Evolutionary conservation across 2,329 filamentous ascomycete genomes (phyloP).

Genomic region (Talaromyces albobiverticillius): DNA sequence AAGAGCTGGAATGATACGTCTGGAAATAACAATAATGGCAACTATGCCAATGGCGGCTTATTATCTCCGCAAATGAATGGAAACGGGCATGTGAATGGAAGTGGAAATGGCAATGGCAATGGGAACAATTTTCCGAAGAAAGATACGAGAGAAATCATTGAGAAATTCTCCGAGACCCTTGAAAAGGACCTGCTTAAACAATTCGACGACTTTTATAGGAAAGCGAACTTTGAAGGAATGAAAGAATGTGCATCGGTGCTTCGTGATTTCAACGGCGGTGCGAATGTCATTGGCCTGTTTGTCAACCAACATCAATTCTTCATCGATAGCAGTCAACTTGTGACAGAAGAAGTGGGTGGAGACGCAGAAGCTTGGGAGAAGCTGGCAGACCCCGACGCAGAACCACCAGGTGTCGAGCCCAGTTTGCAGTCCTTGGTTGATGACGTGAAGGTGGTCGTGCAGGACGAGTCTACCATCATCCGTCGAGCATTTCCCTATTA

Average conservation of each 20-base stretch:
- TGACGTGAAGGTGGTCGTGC: constrained; percentile 91
- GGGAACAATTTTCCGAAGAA: constrained; percentile 44
- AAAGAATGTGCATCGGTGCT: constrained; percentile 92
- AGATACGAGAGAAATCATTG: constrained; percentile 82
- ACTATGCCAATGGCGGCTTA: constrained; percentile 26
- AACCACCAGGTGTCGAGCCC: constrained; percentile 86
- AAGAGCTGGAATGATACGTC: constrained; percentile 61
- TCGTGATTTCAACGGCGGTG: constrained; percentile 91
- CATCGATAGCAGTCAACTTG: constrained; percentile 89
- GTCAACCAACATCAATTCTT: constrained; percentile 99
- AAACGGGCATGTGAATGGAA: constrained; percentile 43
- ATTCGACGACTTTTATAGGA: constrained; percentile 94
- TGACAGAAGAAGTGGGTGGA: constrained; percentile 72
- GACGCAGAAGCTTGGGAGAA: constrained; percentile 76
- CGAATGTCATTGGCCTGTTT: constrained; percentile 91
- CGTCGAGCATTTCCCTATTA: constrained; percentile 95
- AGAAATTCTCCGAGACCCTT: constrained; percentile 93
- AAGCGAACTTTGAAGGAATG: constrained; percentile 97
- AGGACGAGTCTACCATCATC: constrained; percentile 96
- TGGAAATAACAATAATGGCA: constrained; percentile 46
- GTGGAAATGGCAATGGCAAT: constrained; percentile 44
- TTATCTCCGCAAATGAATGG: constrained; percentile 21
- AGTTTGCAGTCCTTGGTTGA: constrained; percentile 89
- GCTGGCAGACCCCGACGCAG: constrained; percentile 88
- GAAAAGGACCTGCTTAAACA: constrained; percentile 94